Evolutionary conservation across 768 basidiomycete genomes (phyloP).

Genomic region (Candolleomyces aberdarensis): DNA sequence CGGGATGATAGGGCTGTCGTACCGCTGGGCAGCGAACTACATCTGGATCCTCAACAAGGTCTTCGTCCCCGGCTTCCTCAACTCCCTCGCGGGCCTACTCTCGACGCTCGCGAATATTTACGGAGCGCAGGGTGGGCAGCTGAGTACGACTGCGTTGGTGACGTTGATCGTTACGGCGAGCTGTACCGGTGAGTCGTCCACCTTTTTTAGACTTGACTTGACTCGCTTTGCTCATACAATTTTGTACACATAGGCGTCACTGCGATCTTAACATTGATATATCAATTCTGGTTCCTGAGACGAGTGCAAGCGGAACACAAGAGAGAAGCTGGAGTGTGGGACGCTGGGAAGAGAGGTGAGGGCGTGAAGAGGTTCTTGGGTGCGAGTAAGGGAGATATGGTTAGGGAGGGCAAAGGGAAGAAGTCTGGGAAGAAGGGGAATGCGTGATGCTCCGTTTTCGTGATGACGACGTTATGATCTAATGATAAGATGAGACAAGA

Average conservation of each 20-base stretch:
- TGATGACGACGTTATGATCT: too few species aligned
- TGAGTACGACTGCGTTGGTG: constrained; percentile 39
- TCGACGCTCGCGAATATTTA: constrained; percentile 52
- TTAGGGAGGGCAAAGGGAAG: background rate
- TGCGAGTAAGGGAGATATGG: constrained; percentile 7
- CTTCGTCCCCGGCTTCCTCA: constrained; percentile 55
- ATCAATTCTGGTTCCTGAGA: constrained; percentile 43
- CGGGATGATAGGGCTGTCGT: constrained; percentile 61
- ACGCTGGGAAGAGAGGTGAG: constrained; percentile 42
- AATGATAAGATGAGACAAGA: too few species aligned
- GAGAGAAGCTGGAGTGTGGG: constrained; percentile 36
- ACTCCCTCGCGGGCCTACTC: constrained; percentile 53
- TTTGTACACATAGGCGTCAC: constrained; percentile 23
- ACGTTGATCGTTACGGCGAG: constrained; percentile 47
- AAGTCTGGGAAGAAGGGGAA: too few species aligned
- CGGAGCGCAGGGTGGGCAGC: constrained; percentile 44
- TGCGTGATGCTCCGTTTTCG: too few species aligned
- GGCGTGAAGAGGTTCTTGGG: constrained; percentile 28
- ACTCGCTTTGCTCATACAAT: constrained; percentile 17
- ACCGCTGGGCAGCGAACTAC: constrained; percentile 57
- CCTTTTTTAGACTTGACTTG: background rate
- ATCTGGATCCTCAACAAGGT: constrained; percentile 56
- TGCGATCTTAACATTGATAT: constrained; percentile 37
- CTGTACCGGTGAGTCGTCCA: too few species aligned
- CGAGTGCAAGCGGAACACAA: constrained; percentile 43